phyloP scores from a whole-genome alignment of 257 asterid genomes.

The Hygrophila difformis region DNA sequence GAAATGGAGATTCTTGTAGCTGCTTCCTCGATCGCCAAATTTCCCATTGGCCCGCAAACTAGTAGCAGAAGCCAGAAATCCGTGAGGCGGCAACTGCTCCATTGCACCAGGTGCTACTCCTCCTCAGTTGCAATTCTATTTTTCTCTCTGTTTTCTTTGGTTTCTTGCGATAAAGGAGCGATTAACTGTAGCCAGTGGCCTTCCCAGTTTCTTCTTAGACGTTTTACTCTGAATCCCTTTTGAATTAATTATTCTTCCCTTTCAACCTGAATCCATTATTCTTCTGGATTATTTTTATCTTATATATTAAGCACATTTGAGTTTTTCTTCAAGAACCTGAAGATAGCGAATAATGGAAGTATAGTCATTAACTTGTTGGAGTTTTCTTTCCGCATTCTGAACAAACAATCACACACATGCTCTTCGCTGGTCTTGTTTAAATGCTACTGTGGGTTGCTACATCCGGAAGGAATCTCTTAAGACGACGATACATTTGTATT shows the following conservation, averaged over 20 bases:
- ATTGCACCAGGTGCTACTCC: conserved; percentile 25
- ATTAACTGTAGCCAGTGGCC: background rate
- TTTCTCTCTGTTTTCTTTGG: background rate
- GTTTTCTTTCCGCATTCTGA: too few species aligned
- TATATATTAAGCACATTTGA: too few species aligned
- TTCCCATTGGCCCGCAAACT: conserved; percentile 12
- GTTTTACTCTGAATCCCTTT: background rate
- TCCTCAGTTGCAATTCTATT: background rate
- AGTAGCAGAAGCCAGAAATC: conserved; percentile 6
- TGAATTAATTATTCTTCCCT: background rate
- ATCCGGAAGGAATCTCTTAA: too few species aligned
- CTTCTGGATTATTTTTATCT: background rate
- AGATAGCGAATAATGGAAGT: too few species aligned
- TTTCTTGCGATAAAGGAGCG: background rate
- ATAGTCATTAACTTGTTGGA: too few species aligned
- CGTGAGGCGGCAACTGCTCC: conserved; percentile 11
- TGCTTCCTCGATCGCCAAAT: conserved; percentile 16
- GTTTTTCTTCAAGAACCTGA: too few species aligned
- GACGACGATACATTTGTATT: too few species aligned
- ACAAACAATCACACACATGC: too few species aligned
- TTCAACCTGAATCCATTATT: background rate
- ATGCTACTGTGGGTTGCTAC: too few species aligned
- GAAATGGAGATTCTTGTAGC: conserved; percentile 25
- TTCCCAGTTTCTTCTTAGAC: background rate
- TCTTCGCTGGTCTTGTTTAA: too few species aligned